phyloP scores from a whole-genome alignment of 345 rosid species.

The Draba incana region DNA sequence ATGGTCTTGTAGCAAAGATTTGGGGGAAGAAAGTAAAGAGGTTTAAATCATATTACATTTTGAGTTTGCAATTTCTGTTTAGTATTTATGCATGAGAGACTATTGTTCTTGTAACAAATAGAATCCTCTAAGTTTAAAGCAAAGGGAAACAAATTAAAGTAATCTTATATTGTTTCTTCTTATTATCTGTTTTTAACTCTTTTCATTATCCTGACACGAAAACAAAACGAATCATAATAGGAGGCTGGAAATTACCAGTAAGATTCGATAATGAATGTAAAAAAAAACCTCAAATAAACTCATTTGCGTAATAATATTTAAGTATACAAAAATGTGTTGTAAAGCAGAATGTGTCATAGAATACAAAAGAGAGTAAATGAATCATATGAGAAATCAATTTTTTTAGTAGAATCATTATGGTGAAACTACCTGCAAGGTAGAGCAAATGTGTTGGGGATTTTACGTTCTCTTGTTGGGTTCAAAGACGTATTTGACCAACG shows the following conservation, averaged over 20 bases:
- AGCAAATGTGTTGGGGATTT: constrained; percentile 9
- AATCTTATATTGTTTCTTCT: constrained; percentile 3
- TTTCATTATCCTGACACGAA: constrained; percentile 6
- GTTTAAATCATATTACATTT: constrained; percentile 2
- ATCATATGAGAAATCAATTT: constrained; percentile 31
- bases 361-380: constrained; percentile 29
- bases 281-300: background rate
- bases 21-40: constrained; percentile 32
- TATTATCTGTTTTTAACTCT: background rate
- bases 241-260: background rate
- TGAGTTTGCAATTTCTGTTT: constrained; percentile 24
- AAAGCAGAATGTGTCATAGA: constrained; percentile 2
- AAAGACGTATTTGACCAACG: constrained; percentile 73
- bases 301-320: constrained; percentile 14
- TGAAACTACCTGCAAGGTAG: constrained; percentile 26
- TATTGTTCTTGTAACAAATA: constrained; percentile 25
- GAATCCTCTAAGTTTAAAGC: constrained; percentile 20
- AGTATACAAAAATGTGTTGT: constrained; percentile 32
- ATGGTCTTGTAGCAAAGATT: constrained; percentile 13
- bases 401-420: constrained; percentile 23
- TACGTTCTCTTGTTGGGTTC: constrained; percentile 72
- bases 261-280: background rate
- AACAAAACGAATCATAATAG: background rate
- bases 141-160: constrained; percentile 23
- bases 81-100: constrained; percentile 22